Base-by-base conservation (phyloP, 345 rosid genomes). In the Triadica sebifera region DNA sequence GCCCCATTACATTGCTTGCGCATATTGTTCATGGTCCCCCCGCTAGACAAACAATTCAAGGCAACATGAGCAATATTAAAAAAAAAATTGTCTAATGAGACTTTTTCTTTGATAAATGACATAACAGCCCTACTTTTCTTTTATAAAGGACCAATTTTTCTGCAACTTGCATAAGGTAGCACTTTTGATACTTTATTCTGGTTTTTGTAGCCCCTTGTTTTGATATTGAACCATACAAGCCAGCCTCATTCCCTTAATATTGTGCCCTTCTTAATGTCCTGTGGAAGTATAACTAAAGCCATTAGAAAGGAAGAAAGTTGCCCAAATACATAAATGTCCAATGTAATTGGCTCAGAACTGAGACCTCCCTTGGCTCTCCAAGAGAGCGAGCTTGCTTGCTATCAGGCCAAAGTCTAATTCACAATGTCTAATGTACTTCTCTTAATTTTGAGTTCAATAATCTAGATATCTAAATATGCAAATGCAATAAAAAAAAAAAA, bases 91-190 rank as follows among this genome's bases (percentile, higher is more conserved):
- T 61, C 25, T 62, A n/a, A 63, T 51, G 12, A 41, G 61, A 49
- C 70, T 47, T 60, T 77, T 74, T 12, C 61, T 25, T 20, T 53
- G 60, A 4, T 71, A 52, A 67, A 71, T 76, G 84, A 82, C 84
- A 85, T 76, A 73, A 75, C 62, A 80, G 71, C 60, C 83, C 81
- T 19, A 72, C 81, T 82, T 83, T 72, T 80, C 69, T 66, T 69
- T 76, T 43, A 19, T 20, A 17, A 61, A 68, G 70, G 9, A 63
- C 17, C 65, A 71, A 65, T 72, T 75, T 83, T 76, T 77, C 22
- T 65, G 84, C 88, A 81, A 85, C 71, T 83, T 83, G 88, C 80
- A 74, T 53, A 2, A 67, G 75, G 68, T 22, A 78, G 86, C 83
- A 83, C 83, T 85, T 76, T 49, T 72, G 73, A 56, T 67, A 55